A percentile compares a stretch with the other conserved stretches of the same genome.
phyloP scores from a whole-genome alignment of 768 basidiomycete genomes.

The Lactarius sanguifluus region DNA sequence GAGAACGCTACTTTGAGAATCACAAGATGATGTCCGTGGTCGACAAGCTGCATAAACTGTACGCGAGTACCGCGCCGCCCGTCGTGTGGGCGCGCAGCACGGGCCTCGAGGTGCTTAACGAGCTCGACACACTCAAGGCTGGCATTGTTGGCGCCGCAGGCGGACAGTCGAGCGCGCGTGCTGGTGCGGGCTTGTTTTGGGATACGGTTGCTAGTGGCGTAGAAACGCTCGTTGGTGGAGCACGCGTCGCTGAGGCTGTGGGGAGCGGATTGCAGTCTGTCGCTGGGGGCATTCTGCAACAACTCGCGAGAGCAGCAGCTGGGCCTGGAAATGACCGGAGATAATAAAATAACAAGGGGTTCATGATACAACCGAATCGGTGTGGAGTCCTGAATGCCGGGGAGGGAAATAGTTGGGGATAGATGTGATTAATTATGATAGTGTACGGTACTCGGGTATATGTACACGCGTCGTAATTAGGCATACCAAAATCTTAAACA shows the following conservation, averaged over 20 bases:
- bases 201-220: conserved; percentile 44
- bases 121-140: conserved; percentile 78
- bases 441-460: no score
- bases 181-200: conserved; percentile 28
- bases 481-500: no score
- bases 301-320: conserved; percentile 28
- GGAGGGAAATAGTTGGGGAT: no score
- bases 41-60: conserved; percentile 90
- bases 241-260: conserved; percentile 37
- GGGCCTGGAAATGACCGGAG: neutral
- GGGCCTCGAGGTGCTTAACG: conserved; percentile 90
- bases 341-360: neutral
- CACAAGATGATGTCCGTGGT: conserved; percentile 80
- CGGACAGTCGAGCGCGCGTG: conserved; percentile 32
- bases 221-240: conserved; percentile 42
- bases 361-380: neutral
- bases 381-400: no score
- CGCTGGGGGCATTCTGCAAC: conserved; percentile 36
- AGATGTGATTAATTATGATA: no score
- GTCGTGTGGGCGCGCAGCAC: conserved; percentile 85
- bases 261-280: conserved; percentile 33
- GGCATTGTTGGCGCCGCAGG: conserved; percentile 84
- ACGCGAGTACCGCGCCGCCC: conserved; percentile 61
- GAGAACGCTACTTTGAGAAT: conserved; percentile 81
- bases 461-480: no score